phyloP scores from a whole-genome alignment of 164 flowering plant genomes.

The Berberis vulgaris region DNA sequence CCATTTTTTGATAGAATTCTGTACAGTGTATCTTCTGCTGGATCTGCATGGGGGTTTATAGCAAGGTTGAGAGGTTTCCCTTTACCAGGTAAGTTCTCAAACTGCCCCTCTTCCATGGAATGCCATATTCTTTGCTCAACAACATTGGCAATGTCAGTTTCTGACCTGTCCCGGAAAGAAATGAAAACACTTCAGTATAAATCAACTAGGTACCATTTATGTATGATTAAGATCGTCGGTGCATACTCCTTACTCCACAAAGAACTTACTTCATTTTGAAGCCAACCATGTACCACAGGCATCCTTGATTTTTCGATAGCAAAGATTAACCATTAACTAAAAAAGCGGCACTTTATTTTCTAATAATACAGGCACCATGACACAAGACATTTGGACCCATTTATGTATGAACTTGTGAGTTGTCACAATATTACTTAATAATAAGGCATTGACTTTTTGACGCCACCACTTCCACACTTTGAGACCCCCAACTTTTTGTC shows the following conservation, averaged over 20 bases:
- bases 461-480: no score
- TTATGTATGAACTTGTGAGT: no score
- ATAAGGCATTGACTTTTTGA: no score
- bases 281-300: not conserved
- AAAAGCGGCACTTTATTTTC: no score
- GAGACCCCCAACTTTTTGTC: no score
- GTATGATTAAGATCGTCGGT: not conserved
- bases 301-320: not conserved
- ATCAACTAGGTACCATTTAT: not conserved
- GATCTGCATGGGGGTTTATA: conserved; percentile 78
- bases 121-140: conserved; percentile 92
- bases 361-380: no score
- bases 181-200: conserved; percentile 1
- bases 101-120: conserved; percentile 90
- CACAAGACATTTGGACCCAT: no score
- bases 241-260: not conserved
- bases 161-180: conserved; percentile 45
- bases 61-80: conserved; percentile 78
- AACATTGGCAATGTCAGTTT: conserved; percentile 75
- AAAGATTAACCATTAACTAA: no score
- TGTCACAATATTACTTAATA: no score
- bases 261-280: not conserved
- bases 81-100: conserved; percentile 92
- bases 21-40: conserved; percentile 87
- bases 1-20: conserved; percentile 72